Evolutionary conservation across 805 yeast species (phyloP).

Genomic region (Pachysolen tannophilus): DNA sequence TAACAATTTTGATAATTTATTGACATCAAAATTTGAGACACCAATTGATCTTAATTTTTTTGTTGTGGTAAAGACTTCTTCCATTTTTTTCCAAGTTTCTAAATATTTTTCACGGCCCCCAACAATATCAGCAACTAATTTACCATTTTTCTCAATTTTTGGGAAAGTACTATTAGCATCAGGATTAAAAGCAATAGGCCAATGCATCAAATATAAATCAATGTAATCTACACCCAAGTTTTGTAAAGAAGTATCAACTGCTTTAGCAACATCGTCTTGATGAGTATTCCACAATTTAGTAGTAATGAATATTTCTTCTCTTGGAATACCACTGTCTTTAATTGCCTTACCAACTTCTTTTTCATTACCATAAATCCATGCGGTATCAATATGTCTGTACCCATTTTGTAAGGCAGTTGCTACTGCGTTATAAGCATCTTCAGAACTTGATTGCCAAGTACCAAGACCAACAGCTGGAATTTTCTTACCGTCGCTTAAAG

Average conservation of each 20-base stretch:
- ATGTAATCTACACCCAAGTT: slow-evolving; percentile 68
- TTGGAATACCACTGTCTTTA: slow-evolving; percentile 50
- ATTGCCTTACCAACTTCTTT: slow-evolving; percentile 51
- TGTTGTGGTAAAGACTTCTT: slow-evolving; percentile 64
- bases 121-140: slow-evolving; percentile 21
- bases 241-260: slow-evolving; percentile 49
- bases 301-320: slow-evolving; percentile 61
- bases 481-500: slow-evolving; percentile 45
- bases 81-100: slow-evolving; percentile 58
- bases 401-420: slow-evolving; percentile 55
- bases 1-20: slow-evolving; percentile 42
- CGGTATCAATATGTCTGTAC: slow-evolving; percentile 74
- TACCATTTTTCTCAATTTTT: slow-evolving; percentile 24
- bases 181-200: slow-evolving; percentile 59
- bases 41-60: slow-evolving; percentile 49
- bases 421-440: slow-evolving; percentile 39
- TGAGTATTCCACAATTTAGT: slow-evolving; percentile 60
- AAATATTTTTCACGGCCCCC: slow-evolving; percentile 28
- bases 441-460: slow-evolving; percentile 55
- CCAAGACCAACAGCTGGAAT: slow-evolving; percentile 72
- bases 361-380: slow-evolving; percentile 62
- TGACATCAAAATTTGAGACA: slow-evolving; percentile 62
- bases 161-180: slow-evolving; percentile 17
- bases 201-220: slow-evolving; percentile 73
- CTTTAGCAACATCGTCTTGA: slow-evolving; percentile 42